These are phyloP conservation scores for Ceratobasidium sp. DNA, from an alignment of 1,284 basidiomycete genomes.

Conservation along the genomic window DNA sequence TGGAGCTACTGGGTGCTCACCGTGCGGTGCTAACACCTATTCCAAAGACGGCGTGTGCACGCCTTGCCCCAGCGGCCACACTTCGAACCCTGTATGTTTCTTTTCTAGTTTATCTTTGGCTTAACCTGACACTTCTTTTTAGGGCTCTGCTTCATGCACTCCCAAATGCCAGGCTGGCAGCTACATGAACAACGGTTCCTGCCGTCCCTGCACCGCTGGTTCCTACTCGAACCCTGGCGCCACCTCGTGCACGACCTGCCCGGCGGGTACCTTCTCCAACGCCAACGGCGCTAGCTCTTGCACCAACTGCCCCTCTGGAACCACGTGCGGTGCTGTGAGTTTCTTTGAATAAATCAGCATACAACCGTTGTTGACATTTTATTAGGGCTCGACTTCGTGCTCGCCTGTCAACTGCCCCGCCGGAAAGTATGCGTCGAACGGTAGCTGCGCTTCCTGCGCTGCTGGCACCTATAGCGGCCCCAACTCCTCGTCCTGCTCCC, in stretches of 20 bases:
- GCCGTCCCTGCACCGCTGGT: slow-evolving; percentile 11
- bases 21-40: not conserved
- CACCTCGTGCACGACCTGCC: slow-evolving; percentile 6
- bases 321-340: not conserved
- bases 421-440: slow-evolving; percentile 12
- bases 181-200: slow-evolving; percentile 17
- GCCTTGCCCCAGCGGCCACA: not conserved
- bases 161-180: slow-evolving; percentile 11
- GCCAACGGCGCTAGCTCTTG: not conserved
- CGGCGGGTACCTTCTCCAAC: slow-evolving; percentile 8
- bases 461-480: slow-evolving; percentile 13
- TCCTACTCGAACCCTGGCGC: not conserved
- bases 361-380: not conserved
- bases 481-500: slow-evolving; percentile 12
- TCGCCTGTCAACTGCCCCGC: slow-evolving; percentile 12
- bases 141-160: slow-evolving; percentile 12
- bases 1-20: not conserved
- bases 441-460: slow-evolving; percentile 1
- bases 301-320: not conserved
- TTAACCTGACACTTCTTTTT: not conserved
- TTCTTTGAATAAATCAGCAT: not conserved
- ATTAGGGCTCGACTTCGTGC: slow-evolving; percentile 4
- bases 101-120: not conserved
- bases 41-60: not conserved
- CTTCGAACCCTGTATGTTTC: slow-evolving; percentile 2